Base-by-base conservation (phyloP, 352 stramenopile genomes). In the Pythium apleroticum region DNA sequence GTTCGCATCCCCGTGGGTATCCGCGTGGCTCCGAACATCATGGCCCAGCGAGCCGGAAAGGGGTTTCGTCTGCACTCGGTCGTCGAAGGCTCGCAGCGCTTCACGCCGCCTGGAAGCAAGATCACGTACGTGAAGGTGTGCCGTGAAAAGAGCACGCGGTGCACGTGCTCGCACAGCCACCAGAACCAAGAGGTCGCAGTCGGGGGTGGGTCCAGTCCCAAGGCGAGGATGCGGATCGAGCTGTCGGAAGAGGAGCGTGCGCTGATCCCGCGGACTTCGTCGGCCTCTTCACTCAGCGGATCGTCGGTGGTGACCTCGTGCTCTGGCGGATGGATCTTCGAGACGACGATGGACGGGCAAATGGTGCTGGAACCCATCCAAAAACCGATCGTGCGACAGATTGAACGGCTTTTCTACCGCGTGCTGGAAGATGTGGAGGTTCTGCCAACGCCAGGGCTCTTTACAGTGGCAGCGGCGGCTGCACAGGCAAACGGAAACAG, bases 121-220 rank as follows among this genome's bases (percentile, higher is more conserved):
- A 90, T 94, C 62, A 92, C 86, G 49, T 94, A 94, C 37, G 83
- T 94, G 19, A 84, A 85, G n/a, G 78, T 94, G 1, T 90, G 81
- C 35, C 85, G 86, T 33, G 85, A 94, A 43, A 89, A 89, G 57
- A 88, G 84, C 61, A 81, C 59, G 48, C 80, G 73, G 1, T 88
- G 78, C 43, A 78, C 71, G 5, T 91, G 78, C 37, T 86, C 76
- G 43, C 56, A 75, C 24, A 80, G 63, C 22, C 80, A 89, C 37
- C 66, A 73, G 43, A 73, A 63, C 46, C 60, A 66, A 25, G 60
- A 73, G 8, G 58, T 65, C 5, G 19, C 33, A 1, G 19, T 25
- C 0, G 49, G 56, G 12, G 52, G 52, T 25, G 49, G 17, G 5
- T 52, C 50, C 2, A 73, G 66, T 63, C 66, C 66, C 1, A 62